Evolutionary conservation across 257 asterid genomes (phyloP), one percentile per base, ranked within the genome.

Genomic region (Agastache rugosa): DNA sequence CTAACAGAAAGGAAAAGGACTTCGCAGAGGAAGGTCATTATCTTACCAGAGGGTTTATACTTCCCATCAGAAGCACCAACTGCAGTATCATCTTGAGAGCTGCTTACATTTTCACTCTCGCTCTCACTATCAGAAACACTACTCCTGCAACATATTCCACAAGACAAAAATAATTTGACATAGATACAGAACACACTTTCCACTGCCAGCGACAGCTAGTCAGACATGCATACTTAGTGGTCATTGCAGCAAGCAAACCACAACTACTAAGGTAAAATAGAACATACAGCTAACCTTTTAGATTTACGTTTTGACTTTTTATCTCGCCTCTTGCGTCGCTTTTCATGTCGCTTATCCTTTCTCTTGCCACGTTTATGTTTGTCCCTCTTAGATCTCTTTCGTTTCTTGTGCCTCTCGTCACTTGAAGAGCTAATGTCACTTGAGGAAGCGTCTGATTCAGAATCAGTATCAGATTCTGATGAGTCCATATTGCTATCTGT

Each of bases 321-420:
- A 73, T 90, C 97, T 77, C 91, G 93, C 84, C 87, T 89, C 88
- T 75, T 89, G 42, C 86, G 97, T 76, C 90, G 91, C 83, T 82
- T 92, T 19, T 84, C 97, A 82, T 90, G 96, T 22, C 89, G 82
- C 59, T 71, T 89, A 69, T 90, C 96, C 85, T 85, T 88, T 82
- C 82, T 88, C 67, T 83, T 95, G 54, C 88, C 86, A 67, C 89
- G 97, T 72, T 78, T 86, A 78, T 88, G 86, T 77, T 79, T 85
- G 37, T 86, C 97, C 84, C 86, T 88, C 87, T 83, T 92, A 15
- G 91, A 90, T 84, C 97, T 89, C 88, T 87, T 95, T 79, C 97
- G 83, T 79, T 91, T 95, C 87, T 85, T 88, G 56, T 89, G 94
- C 79, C 81, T 90, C 63, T 81, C 94, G 65, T 90, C 93, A 83